phyloP scores from a whole-genome alignment of 768 basidiomycete genomes.

The Leucocoprinus sp. region DNA sequence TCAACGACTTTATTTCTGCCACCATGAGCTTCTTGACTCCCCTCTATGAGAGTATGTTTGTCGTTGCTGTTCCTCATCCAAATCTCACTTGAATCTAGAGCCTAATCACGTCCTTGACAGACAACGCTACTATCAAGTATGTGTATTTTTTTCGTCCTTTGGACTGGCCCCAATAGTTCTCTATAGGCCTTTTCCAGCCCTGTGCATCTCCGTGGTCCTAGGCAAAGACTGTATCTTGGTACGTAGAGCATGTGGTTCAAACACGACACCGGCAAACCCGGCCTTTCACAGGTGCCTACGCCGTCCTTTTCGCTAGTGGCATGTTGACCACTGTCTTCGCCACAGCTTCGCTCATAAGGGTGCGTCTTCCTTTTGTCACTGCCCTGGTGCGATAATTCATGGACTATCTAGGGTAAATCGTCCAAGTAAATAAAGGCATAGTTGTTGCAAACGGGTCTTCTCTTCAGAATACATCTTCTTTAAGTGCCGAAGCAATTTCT shows the following conservation, averaged over 20 bases:
- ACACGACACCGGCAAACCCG: conserved; percentile 3
- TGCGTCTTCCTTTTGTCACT: conserved; percentile 19
- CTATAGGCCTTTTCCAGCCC: conserved; percentile 37
- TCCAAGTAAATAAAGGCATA: conserved; percentile 5
- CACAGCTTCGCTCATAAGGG: conserved; percentile 37
- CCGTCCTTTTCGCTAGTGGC: conserved; percentile 43
- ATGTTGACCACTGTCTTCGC: conserved; percentile 47
- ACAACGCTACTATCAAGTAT: conserved; percentile 65
- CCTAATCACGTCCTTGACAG: conserved; percentile 60
- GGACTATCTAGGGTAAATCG: conserved; percentile 18
- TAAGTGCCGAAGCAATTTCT: background rate
- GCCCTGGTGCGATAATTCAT: background rate
- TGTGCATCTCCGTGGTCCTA: conserved; percentile 54
- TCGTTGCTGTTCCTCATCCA: background rate
- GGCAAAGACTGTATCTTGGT: conserved; percentile 62
- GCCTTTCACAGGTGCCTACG: conserved; percentile 42
- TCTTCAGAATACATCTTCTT: conserved; percentile 4
- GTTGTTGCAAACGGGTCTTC: conserved; percentile 1
- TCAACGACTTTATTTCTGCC: conserved; percentile 11
- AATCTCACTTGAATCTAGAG: conserved; percentile 26
- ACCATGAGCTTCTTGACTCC: conserved; percentile 44
- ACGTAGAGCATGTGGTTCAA: background rate
- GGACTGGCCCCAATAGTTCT: conserved; percentile 3
- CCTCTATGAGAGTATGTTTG: conserved; percentile 55
- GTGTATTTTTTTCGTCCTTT: conserved; percentile 4